A percentile compares a stretch with the other conserved stretches of the same genome.
phyloP scores from a whole-genome alignment of 768 basidiomycete genomes.

The Boletus edulis region DNA sequence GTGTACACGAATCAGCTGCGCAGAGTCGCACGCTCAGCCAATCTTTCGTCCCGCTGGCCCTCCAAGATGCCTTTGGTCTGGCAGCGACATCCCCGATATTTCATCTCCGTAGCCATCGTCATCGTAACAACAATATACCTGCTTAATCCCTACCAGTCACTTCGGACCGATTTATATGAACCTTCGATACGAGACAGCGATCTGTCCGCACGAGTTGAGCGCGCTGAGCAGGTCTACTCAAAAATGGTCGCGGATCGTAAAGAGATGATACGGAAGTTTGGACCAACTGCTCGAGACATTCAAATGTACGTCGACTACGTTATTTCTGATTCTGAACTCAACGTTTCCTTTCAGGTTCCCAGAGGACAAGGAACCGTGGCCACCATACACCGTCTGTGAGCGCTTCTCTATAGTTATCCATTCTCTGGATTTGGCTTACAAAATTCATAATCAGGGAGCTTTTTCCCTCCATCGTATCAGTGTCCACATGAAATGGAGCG shows the following conservation, averaged over 20 bases:
- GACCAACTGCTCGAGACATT: constrained; percentile 48
- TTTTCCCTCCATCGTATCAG: constrained; percentile 42
- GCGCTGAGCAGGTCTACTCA: constrained; percentile 46
- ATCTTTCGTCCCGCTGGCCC: neutral
- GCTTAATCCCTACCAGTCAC: constrained; percentile 37
- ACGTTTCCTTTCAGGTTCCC: constrained; percentile 43
- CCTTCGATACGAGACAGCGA: constrained; percentile 30
- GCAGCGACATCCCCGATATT: constrained; percentile 54
- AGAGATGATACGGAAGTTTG: constrained; percentile 52
- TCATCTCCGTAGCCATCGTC: constrained; percentile 40
- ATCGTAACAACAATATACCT: constrained; percentile 47
- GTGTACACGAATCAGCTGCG: constrained; percentile 6
- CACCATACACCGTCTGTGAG: constrained; percentile 57
- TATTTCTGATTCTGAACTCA: constrained; percentile 3
- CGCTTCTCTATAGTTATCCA: constrained; percentile 1
- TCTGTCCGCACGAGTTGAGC: constrained; percentile 40
- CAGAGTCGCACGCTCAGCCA: constrained; percentile 6
- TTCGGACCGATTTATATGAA: constrained; percentile 22
- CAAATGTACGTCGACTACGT: constrained; percentile 29
- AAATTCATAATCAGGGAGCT: constrained; percentile 37
- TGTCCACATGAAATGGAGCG: constrained; percentile 45
- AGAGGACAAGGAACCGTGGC: constrained; percentile 50
- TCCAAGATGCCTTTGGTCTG: constrained; percentile 30
- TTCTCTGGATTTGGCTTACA: neutral
- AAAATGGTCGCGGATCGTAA: constrained; percentile 41